Evolutionary conservation across 805 yeast genomes (phyloP).

Genomic region (Yamadazyma laniorum): DNA sequence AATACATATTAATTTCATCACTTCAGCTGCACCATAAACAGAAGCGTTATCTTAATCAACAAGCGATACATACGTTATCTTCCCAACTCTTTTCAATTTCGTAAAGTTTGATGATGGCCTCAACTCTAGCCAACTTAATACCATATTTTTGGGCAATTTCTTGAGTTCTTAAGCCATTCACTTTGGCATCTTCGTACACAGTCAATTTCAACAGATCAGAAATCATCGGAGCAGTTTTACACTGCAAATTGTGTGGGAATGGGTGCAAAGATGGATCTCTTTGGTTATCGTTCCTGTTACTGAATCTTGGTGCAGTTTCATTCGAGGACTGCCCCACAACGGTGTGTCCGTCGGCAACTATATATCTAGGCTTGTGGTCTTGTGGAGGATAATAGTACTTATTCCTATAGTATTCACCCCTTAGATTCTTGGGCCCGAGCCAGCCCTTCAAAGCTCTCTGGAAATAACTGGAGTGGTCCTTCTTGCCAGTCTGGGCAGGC

Average conservation of each 20-base stretch:
- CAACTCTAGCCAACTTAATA: conserved; percentile 79
- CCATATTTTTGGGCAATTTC: conserved; percentile 78
- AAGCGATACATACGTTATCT: conserved; percentile 59
- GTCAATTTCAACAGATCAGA: conserved; percentile 56
- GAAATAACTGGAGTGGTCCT: conserved; percentile 51
- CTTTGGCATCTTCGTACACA: conserved; percentile 56
- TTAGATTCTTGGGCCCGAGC: conserved; percentile 79
- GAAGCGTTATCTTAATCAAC: neutral
- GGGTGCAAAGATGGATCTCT: conserved; percentile 57
- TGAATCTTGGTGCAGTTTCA: conserved; percentile 3
- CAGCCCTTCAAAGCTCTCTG: conserved; percentile 67
- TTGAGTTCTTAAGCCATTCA: conserved; percentile 57
- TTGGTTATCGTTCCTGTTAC: conserved; percentile 14
- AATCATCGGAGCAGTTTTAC: conserved; percentile 64
- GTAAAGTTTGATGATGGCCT: conserved; percentile 75
- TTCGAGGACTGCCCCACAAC: too few species aligned
- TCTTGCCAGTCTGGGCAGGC: conserved; percentile 31
- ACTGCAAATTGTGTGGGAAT: conserved; percentile 72
- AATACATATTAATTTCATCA: conserved; percentile 22
- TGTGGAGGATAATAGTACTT: conserved; percentile 68
- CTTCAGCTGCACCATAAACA: neutral
- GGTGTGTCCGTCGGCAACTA: conserved; percentile 52
- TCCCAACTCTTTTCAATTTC: conserved; percentile 64
- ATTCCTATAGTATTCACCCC: conserved; percentile 78
- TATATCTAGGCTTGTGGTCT: conserved; percentile 70